A percentile compares a stretch with the other conserved stretches of the same genome.
Evolutionary conservation across 1,284 basidiomycete species (phyloP).

Genomic region (Cryptococcus sp.): DNA sequence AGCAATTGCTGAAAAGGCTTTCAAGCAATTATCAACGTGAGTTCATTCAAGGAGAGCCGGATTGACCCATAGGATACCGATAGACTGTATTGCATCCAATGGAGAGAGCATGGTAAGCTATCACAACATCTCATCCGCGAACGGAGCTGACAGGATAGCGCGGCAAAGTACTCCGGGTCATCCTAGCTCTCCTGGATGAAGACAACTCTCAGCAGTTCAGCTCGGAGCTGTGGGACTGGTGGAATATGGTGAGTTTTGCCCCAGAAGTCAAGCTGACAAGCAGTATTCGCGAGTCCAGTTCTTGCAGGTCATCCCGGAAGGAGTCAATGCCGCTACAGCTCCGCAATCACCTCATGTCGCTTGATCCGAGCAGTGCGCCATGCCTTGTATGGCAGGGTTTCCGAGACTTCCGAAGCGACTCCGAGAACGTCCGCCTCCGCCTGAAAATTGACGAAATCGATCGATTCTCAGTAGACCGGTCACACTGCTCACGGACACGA

Average conservation of each 20-base stretch:
- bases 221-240: constrained; percentile 29
- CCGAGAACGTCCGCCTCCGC: too few relatives aligned
- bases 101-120: constrained; percentile 38
- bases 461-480: too few relatives aligned
- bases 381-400: too few relatives aligned
- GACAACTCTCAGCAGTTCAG: constrained; percentile 17
- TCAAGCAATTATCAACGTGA: constrained; percentile 14
- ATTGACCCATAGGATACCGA: constrained; percentile 15
- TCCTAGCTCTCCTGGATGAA: constrained; percentile 23
- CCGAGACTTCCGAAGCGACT: too few relatives aligned
- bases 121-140: neutral
- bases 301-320: constrained; percentile 14
- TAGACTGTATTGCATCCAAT: constrained; percentile 42
- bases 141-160: constrained; percentile 8
- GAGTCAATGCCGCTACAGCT: neutral
- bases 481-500: too few relatives aligned
- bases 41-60: neutral
- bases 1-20: constrained; percentile 16
- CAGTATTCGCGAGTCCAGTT: constrained; percentile 32
- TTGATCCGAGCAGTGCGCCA: too few relatives aligned
- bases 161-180: constrained; percentile 31
- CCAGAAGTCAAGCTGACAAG: neutral
- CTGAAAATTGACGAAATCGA: too few relatives aligned
- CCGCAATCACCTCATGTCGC: too few relatives aligned
- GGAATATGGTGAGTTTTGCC: constrained; percentile 21